Evolutionary conservation across 2,329 filamentous ascomycete genomes (phyloP).

Genomic region (Pseudogymnoascus sp.): DNA sequence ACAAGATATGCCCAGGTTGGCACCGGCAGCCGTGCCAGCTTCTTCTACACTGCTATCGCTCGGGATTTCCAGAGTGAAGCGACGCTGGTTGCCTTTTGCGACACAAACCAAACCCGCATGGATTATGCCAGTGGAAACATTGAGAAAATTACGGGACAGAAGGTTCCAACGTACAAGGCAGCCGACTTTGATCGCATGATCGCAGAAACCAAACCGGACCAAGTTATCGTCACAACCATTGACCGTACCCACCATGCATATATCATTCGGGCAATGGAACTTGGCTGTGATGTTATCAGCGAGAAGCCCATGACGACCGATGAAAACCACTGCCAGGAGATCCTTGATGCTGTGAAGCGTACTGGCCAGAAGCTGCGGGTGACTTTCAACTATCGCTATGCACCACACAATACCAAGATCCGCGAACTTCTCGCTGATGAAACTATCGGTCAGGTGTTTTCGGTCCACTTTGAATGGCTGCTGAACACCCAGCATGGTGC

Average conservation of each 20-base stretch:
- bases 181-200: constrained; percentile 50
- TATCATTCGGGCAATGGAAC: constrained; percentile 48
- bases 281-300: constrained; percentile 52
- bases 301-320: constrained; percentile 60
- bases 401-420: constrained; percentile 55
- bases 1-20: constrained; percentile 46
- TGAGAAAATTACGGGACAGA: constrained; percentile 35
- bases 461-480: constrained; percentile 56
- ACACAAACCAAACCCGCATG: constrained; percentile 52
- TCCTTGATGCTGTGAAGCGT: constrained; percentile 44
- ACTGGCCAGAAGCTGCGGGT: constrained; percentile 44
- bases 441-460: constrained; percentile 47
- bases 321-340: constrained; percentile 42
- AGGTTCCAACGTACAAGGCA: constrained; percentile 46
- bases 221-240: constrained; percentile 54
- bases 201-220: constrained; percentile 45
- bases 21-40: constrained; percentile 48
- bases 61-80: constrained; percentile 42
- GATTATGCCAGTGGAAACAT: constrained; percentile 45
- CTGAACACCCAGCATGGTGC: constrained; percentile 53
- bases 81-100: constrained; percentile 46
- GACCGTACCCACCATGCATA: constrained; percentile 54
- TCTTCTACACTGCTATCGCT: constrained; percentile 52
- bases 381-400: constrained; percentile 57
- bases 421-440: constrained; percentile 44